Evolutionary conservation across 441 rosid genomes (phyloP).

Genomic region (Jatropha multifida): DNA sequence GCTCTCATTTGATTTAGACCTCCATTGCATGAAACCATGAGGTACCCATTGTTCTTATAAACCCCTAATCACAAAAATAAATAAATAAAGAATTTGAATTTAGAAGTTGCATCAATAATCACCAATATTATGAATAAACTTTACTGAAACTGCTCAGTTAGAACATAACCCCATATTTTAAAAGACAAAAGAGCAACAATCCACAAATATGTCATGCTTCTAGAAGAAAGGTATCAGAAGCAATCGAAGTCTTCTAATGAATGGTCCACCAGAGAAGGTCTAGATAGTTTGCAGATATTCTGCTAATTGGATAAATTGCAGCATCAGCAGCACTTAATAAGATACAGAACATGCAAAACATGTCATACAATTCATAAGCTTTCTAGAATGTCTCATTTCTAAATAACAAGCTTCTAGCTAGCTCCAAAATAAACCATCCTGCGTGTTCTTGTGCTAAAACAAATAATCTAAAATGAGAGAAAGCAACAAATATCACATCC

Average conservation of each 20-base stretch:
- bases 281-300: not conserved
- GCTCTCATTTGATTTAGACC: conserved; percentile 99
- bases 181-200: not conserved
- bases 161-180: not conserved
- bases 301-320: conserved; percentile 7
- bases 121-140: not conserved
- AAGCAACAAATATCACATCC: not conserved
- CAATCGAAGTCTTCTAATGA: not conserved
- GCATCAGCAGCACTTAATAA: not conserved
- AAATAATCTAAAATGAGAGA: not conserved
- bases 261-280: not conserved
- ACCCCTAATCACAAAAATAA: conserved; percentile 49
- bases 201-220: not conserved
- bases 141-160: not conserved
- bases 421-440: not conserved
- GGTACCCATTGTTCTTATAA: conserved; percentile 94
- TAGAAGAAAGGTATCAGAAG: not conserved
- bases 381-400: not conserved
- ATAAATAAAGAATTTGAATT: conserved; percentile 5
- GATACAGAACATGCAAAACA: not conserved
- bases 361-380: not conserved
- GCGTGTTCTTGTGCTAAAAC: not conserved
- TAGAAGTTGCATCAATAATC: not conserved
- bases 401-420: not conserved
- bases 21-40: conserved; percentile 98